Evolutionary conservation across 2,329 filamentous ascomycete genomes (phyloP), one percentile per base, ranked within the genome.

Genomic region (Scopulariopsis brevicaulis): DNA sequence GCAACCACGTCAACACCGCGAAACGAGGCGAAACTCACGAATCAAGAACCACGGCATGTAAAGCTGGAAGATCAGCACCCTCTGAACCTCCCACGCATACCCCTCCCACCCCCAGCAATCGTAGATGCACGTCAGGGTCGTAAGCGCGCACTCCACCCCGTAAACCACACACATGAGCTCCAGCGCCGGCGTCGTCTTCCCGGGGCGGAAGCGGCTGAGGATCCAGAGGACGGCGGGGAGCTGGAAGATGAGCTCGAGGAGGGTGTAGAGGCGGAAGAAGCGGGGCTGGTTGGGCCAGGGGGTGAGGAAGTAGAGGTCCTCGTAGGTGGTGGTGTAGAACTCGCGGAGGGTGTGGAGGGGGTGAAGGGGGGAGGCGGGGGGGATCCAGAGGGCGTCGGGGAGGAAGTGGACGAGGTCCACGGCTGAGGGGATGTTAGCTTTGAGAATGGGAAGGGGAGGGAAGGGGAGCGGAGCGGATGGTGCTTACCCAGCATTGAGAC

Each of bases 371-470:
- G 74, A 66, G 4, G 66, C 69, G 1, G 71, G 64, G 0, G 70
- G 59, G 2, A 68, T 64, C 67, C 74, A 79, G 53, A 82, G 72
- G 55, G 67, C 69, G 1, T 64, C 59, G 1, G 81, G 81, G 65
- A 82, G 83, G 62, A 80, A 73, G 35, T 74, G 72, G 40, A 80
- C 74, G 54, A 80, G 74, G 63, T 84, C 81, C 53, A 82, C 73
- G 62, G 74, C 80, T 83, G 50, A 53, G 2, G 53, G n/a, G 14
- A 15, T 24, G 22, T 28, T 14, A 53, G 22, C 2, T 32, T n/a
- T 55, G 28, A 18, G n/a, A 20, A 15, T 32, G 28, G 4, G 20
- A 2, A 4, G 1, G 52, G 18, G 24, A 59, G 55, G 35, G 14
- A n/a, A n/a, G 25, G 22, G 20, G 15, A n/a, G n/a, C n/a, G n/a